Base-by-base conservation (phyloP, 148 eudicot genomes). In the Salicornia ramosissima region DNA sequence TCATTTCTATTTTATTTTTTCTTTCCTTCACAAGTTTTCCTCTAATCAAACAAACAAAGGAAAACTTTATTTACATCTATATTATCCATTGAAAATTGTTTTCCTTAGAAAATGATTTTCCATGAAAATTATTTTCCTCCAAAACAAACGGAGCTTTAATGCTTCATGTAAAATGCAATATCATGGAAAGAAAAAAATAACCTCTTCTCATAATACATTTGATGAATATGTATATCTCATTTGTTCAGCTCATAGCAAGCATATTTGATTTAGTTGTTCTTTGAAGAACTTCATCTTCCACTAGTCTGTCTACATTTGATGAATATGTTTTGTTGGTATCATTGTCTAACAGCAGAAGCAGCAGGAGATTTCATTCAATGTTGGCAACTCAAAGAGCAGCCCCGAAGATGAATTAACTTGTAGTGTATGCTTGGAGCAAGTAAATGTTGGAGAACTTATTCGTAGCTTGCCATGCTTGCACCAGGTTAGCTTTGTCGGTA, bases 381-480 rank as follows among this genome's bases (percentile, higher is more conserved):
- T 69, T 51, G 83, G 78, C 21, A 74, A 78, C 62, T 56, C 65
- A 4, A 89, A 83, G 74, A 75, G 69, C 8, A 60, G 78, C 22
- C 76, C 80, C 4, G 93, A 87, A 57, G 96, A 89, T 80, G 97
- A 89, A 49, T 75, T 92, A 68, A 91, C 92, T 72, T 91, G 97
- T 74, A 92, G 87, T 57, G 88, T 92, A 77, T 92, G 97, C 85
- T 89, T 92, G 89, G 97, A 92, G 82, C 96, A 87, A 86, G 97
- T 92, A 49, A 78, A 71, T 54, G 81, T 57, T 9, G 97, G 97
- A 68, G 97, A 92, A 75, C 73, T 87, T 25, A 79, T 92, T 29
- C 97, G 97, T 65, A 89, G 85, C 86, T 83, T 92, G 82, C 97
- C 97, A 51, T 92, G 97, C 75, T 82, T 92, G 81, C 97, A 92